Conservation (phyloP, 129 eudicot species). For the Lactuca sativa region DNA sequence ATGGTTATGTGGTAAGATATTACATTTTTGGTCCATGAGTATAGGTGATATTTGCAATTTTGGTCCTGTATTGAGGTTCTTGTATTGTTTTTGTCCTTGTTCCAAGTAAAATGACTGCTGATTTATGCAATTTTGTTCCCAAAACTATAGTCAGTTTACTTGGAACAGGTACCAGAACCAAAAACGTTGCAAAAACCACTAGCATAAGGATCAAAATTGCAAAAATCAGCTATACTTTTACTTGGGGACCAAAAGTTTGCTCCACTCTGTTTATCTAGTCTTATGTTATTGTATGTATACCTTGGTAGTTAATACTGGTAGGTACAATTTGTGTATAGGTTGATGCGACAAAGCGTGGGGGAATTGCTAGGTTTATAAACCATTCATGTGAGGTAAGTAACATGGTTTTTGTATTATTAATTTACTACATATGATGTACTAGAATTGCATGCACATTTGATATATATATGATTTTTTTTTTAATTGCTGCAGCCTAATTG, state of each 20-base stretch:
- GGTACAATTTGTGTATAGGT: conserved; percentile 49
- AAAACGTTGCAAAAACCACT: too few relatives aligned
- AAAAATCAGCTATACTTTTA: neutral
- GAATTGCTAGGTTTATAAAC: conserved; percentile 94
- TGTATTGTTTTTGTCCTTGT: neutral
- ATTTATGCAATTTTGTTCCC: too few relatives aligned
- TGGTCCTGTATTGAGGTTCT: neutral
- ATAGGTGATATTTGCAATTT: neutral
- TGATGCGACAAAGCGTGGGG: conserved; percentile 99
- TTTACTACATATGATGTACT: neutral
- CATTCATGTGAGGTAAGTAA: conserved; percentile 92
- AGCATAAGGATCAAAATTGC: neutral
- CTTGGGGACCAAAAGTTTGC: neutral
- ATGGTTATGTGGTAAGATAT: conserved; percentile 93
- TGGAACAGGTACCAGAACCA: too few relatives aligned
- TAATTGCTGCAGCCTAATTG: conserved; percentile 82
- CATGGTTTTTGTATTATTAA: neutral
- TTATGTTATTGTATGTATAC: neutral
- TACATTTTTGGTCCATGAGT: neutral
- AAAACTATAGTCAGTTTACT: too few relatives aligned
- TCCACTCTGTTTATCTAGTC: too few relatives aligned
- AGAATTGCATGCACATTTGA: neutral
- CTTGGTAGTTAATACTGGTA: neutral
- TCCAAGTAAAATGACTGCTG: too few relatives aligned
- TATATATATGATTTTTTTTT: neutral